A percentile compares a stretch with the other conserved stretches of the same genome.
Evolutionary conservation across 345 rosid species (phyloP).

Genomic region (Brassica incana): DNA sequence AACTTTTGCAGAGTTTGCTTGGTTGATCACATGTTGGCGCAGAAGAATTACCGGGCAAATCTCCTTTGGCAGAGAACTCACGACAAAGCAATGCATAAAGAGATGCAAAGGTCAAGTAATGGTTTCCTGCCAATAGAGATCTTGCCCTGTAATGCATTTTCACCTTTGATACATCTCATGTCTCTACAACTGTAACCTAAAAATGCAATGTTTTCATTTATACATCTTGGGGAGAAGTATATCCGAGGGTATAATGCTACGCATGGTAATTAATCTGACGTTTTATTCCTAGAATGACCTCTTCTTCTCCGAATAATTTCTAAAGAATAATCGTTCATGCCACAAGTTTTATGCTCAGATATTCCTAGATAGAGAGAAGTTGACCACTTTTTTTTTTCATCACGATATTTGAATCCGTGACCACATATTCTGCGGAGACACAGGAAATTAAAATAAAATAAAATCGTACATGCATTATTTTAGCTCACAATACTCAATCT

Average conservation of each 20-base stretch:
- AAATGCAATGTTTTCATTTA: constrained; percentile 25
- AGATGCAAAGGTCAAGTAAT: constrained; percentile 19
- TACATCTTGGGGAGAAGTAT: constrained; percentile 24
- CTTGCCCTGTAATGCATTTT: constrained; percentile 40
- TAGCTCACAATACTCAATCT: not conserved
- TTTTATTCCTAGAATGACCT: constrained; percentile 30
- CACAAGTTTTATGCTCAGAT: constrained; percentile 29
- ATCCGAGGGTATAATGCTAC: constrained; percentile 33
- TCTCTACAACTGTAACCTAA: constrained; percentile 23
- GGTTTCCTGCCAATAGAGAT: constrained; percentile 44
- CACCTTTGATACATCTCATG: constrained; percentile 26
- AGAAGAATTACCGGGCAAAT: constrained; percentile 43
- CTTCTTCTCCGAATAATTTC: not conserved
- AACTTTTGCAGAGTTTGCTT: not conserved
- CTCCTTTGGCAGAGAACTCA: constrained; percentile 44
- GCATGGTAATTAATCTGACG: not conserved
- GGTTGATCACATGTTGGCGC: constrained; percentile 7
- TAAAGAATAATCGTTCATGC: constrained; percentile 22
- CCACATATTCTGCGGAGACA: not conserved
- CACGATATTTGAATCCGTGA: constrained; percentile 3
- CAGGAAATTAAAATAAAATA: not conserved
- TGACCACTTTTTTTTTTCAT: not conserved
- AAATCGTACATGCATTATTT: not conserved
- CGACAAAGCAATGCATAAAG: constrained; percentile 23
- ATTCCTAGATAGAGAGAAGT: constrained; percentile 7